Base-by-base conservation (phyloP, 768 basidiomycete genomes). In the Serpula lacrymans region DNA sequence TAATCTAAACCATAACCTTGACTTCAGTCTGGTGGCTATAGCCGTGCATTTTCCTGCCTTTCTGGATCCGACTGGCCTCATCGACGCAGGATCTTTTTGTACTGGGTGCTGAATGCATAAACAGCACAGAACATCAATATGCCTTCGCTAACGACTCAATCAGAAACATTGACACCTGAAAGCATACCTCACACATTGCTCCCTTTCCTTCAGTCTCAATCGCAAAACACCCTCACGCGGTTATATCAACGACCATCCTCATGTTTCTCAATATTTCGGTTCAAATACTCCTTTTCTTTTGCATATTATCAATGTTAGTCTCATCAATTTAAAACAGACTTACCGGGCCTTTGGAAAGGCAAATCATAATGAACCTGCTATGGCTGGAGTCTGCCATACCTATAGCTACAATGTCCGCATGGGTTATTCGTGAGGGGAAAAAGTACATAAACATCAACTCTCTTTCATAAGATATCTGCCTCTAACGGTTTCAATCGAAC, bases 221-320 rank as follows among this genome's bases (percentile, higher is more conserved):
- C 87, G 0, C 85, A 88, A 58, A 81, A 73, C 43, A 80, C 83
- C 9, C 62, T 94, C 37, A 81, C 78, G 14, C 77, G 90, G 18
- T 69, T 96, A 36, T 96, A 93, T 56, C 79, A 84, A 53, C 74
- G 79, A 13, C 90, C 93, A 7, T 91, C 90, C 3, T 84, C 87
- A 67, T 92, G 91, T 64, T 76, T 96, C 37, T 84, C 88, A 18
- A 82, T 96, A 61, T 92, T 92, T 64, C 80, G 92, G 87, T 89
- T 46, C n/a, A n/a, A n/a, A n/a, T n/a, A 48, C 70, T 59, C 35
- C 45, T 26, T 29, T 20, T 37, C 13, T 17, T 37, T 34, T 13
- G 5, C 7, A 6, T 1, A 10, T 29, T 11, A 4, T 14, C 8
- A 23, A 33, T 18, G 14, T 14, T 7, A 24, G n/a, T 7, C 23